Base-by-base conservation (phyloP, 2,329 filamentous ascomycete genomes). In the Aspergillus phoenicis region DNA sequence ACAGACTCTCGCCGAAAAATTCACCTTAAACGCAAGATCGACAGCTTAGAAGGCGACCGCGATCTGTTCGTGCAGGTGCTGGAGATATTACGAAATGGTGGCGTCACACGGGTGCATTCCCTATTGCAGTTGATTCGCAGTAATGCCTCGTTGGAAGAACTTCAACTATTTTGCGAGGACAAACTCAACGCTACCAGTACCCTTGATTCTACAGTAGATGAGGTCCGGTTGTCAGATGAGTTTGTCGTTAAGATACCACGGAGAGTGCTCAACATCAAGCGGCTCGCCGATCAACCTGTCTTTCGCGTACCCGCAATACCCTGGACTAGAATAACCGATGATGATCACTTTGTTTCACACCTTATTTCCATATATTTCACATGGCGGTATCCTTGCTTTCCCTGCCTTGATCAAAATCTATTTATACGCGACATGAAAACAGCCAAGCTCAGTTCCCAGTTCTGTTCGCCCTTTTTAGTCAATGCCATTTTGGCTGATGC, bases 301-400 rank as follows among this genome's bases (percentile, higher is more conserved):
- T 67, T 53, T 48, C 62, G 53, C 6, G 60, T 71, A 7, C 62
- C 65, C 1, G 67, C 68, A 10, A 55, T 60, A 36, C 72, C 73
- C 2, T 76, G 73, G 73, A 76, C 74, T 3, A 67, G 61, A 2
- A 66, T 74, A 38, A 75, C 72, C 0, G 64, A 67, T 5, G 68
- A 72, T 43, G 67, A 70, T 51, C 65, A 67, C 15, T 65, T 73
- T 48, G 71, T 76, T 4, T 75, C 71, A 1, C 73, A 74, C 59
- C 58, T 72, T 17, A 58, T 73, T 7, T 71, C 70, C 1, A 51
- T 67, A 0, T 70, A 63, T 36, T 60, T 71, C 8, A 68, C 69
- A 1, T 71, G 69, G 69, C 59, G 43, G 8, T 54, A 68, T 15
- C 66, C 69, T 3, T 68, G 65, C 17, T 67, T 61, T 36, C 64